These are phyloP conservation scores for Plasmodium reichenowi DNA, from an alignment of 169 alveolate genomes.

Conservation along the genomic window DNA sequence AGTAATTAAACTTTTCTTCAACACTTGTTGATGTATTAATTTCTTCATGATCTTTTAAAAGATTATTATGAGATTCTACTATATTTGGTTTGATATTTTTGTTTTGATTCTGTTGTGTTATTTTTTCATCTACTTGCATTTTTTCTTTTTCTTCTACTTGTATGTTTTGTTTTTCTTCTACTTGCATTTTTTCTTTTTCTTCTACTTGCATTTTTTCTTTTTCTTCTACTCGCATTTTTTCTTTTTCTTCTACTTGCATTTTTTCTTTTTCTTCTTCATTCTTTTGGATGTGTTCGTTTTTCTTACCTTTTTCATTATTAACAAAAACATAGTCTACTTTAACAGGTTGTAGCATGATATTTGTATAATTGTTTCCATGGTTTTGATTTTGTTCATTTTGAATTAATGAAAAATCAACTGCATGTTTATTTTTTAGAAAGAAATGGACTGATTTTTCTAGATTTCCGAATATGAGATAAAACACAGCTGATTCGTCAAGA, in stretches of 20 bases:
- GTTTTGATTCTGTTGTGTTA: neutral
- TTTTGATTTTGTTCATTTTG: neutral
- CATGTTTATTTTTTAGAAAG: constrained; percentile 25
- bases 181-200: neutral
- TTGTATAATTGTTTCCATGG: neutral
- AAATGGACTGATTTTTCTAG: constrained; percentile 45
- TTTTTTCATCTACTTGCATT: neutral
- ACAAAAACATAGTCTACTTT: neutral
- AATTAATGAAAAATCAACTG: constrained; percentile 33
- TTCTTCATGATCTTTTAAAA: neutral
- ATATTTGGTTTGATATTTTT: neutral
- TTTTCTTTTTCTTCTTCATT: neutral
- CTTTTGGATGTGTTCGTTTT: neutral
- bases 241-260: neutral
- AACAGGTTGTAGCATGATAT: neutral
- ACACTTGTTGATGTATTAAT: constrained; percentile 2
- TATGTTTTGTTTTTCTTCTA: neutral
- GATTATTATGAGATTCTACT: no score
- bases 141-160: neutral
- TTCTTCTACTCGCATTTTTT: no score
- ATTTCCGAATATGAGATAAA: constrained; percentile 68
- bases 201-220: neutral
- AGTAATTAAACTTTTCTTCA: constrained; percentile 23
- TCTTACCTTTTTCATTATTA: constrained; percentile 11
- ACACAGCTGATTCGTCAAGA: constrained; percentile 58